Evolutionary conservation across 345 rosid species (phyloP), one percentile per base, ranked within the genome.

Genomic region (Theobroma cacao): DNA sequence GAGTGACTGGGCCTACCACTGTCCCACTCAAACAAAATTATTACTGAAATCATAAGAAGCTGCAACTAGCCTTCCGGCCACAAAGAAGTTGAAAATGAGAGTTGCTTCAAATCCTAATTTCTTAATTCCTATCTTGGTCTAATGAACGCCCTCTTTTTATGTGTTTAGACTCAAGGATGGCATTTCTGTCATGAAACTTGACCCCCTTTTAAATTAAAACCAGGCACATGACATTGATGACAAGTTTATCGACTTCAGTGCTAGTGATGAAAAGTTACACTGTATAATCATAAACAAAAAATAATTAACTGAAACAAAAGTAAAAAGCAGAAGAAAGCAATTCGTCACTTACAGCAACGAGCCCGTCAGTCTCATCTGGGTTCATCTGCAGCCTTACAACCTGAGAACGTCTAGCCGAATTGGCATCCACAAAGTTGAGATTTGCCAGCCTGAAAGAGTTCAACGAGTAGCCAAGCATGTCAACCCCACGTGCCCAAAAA

Each of bases 381-480:
- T 78, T 72, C 87, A 95, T 53, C 74, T 62, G 87, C 70, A 95
- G 45, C 77, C 97, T 83, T 40, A 87, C 86, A 52, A 93, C 75
- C 81, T 84, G 88, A 3, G 99, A 90, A 22, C 73, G 60, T 80
- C 93, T 81, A 2, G 84, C 75, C 34, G 90, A 74, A 53, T 61
- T 81, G 0, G 86, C 74, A 72, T 90, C 96, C 24, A 84, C 82
- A 66, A 93, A 93, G 14, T 77, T 33, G 86, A 95, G 75, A 81
- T 93, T 86, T 7, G 97, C 30, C 28, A 88, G 77, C 89, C 96
- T 71, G 14, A 93, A 85, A 0, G 98, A 85, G 66, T 93, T 95
- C 83, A 95, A 45, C 38, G 99, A 95, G 80, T 95, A 95, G 6
- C 99, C 99, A 34, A 95, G 82, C 89, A 95, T 74, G 89, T 95